Base-by-base conservation (phyloP, 2,329 filamentous ascomycete genomes). In the Fusarium sp. region DNA sequence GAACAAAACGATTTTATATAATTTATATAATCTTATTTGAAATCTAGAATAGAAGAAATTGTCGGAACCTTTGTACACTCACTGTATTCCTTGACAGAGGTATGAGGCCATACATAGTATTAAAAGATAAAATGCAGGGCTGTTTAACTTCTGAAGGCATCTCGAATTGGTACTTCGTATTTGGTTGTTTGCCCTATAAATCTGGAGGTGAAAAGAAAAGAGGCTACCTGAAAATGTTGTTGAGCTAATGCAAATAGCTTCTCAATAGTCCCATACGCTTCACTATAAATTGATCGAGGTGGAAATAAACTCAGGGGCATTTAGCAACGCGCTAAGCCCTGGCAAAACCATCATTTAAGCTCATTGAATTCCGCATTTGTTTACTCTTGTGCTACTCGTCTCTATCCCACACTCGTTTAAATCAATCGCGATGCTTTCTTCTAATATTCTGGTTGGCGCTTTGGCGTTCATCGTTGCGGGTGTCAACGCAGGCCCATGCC, bases 401-500 rank as follows among this genome's bases (percentile, higher is more conserved):
- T n/a, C 14, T 6, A 33, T 11, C 6, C 15, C 14, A 37, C 43
- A 39, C 11, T 49, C 33, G 13, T 33, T 50, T 40, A 7, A 13
- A 24, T 7, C 17, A 4, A 19, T 14, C n/a, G 1, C 15, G 7
- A 56, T 56, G 35, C 14, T 32, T 9, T 43, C 46, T 26, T 52
- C 20, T 11, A 41, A 35, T 7, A 2, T 56, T 7, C 10, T 37
- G 15, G 13, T 51, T 1, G 6, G 17, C 32, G 26, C 20, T 11
- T 7, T 52, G 7, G 43, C 24, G 20, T 28, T 56, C 7, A 14
- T 40, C 37, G 35, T 8, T 19, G 15, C 24, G 10, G 17, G 9
- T 28, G 45, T 41, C 15, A 41, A 56, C 24, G 53, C 45, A 20
- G 35, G 53, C 7, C 53, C 45, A 5, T 51, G 45, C n/a, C 45